Evolutionary conservation across 1,284 basidiomycete genomes (phyloP), one percentile per base, ranked within the genome.

Genomic region (Earliella scabrosa): DNA sequence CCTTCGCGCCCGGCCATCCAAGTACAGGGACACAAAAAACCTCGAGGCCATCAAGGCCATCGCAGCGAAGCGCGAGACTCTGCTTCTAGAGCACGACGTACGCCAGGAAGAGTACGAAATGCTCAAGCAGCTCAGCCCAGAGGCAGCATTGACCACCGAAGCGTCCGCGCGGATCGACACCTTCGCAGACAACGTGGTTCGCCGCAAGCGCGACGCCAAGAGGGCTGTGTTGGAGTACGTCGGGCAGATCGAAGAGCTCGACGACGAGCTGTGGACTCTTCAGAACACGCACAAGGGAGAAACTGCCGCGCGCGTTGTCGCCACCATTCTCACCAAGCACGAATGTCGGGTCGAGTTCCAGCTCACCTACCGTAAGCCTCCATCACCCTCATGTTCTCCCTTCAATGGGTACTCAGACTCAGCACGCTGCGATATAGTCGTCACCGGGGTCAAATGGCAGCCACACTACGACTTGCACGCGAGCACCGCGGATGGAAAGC

Each of bases 381-480:
- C 20, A n/a, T 6, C 23, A 43, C 23, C 21, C 18, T 49, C 20
- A 34, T 44, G 32, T 43, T 31, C 11, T n/a, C n/a, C n/a, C n/a
- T n/a, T n/a, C 48, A 9, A 6, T n/a, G 31, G 9, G 45, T 34
- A 18, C 18, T 2, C 10, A 13, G 6, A 38, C 45, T 44, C 7
- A 44, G 11, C 26, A 13, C 18, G 21, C 24, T 29, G 23, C 43
- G 11, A 21, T 14, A 16, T n/a, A 54, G 85, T 83, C 51, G 83
- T 86, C 13, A 71, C 63, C 43, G 70, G 78, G 35, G 82, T 79
- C 0, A 65, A 66, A 16, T 87, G 85, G 85, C 64, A 69, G 16
- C 80, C 84, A 0, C 74, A 74, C 4, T 87, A 87, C 64, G 85
- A 87, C 51, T 73, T 88, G 1, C 78, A 83, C 52, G 82, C 82